These are phyloP conservation scores for Nigrospora oryzae DNA, from an alignment of 2,329 filamentous ascomycete genomes.

Conservation along the genomic window DNA sequence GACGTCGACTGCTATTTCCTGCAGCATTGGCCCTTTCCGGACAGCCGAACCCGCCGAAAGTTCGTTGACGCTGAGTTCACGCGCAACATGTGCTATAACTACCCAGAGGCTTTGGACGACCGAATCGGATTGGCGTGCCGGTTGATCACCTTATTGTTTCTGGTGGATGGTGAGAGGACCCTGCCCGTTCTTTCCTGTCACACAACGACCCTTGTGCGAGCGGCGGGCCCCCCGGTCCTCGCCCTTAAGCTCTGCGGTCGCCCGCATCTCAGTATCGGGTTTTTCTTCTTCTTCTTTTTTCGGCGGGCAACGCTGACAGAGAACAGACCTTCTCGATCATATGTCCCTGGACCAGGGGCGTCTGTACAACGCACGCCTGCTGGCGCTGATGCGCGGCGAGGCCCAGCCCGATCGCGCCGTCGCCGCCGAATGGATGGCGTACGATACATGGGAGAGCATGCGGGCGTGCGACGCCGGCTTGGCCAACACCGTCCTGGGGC, in stretches of 20 bases:
- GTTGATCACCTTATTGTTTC: constrained; percentile 29
- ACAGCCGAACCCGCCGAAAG: constrained; percentile 17
- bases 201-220: too few species aligned
- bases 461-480: constrained; percentile 19
- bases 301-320: too few species aligned
- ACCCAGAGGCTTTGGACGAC: constrained; percentile 25
- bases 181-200: not conserved
- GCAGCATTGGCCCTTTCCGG: constrained; percentile 25
- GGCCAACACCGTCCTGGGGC: constrained; percentile 24
- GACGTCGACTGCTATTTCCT: constrained; percentile 30
- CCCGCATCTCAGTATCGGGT: too few species aligned
- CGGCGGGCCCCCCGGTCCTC: not conserved
- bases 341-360: constrained; percentile 29
- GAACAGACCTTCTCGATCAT: constrained; percentile 28
- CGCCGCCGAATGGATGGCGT: constrained; percentile 24
- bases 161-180: constrained; percentile 28
- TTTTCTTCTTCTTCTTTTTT: too few species aligned
- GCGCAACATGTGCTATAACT: constrained; percentile 27
- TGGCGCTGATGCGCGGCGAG: constrained; percentile 21
- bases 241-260: too few species aligned
- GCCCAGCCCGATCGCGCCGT: constrained; percentile 17
- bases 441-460: constrained; percentile 28
- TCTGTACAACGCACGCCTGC: constrained; percentile 26
- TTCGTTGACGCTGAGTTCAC: constrained; percentile 25
- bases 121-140: constrained; percentile 27